Base-by-base conservation (phyloP, 371 early-diverging fungal genomes). In the Apophysomyces trapeziformis region DNA sequence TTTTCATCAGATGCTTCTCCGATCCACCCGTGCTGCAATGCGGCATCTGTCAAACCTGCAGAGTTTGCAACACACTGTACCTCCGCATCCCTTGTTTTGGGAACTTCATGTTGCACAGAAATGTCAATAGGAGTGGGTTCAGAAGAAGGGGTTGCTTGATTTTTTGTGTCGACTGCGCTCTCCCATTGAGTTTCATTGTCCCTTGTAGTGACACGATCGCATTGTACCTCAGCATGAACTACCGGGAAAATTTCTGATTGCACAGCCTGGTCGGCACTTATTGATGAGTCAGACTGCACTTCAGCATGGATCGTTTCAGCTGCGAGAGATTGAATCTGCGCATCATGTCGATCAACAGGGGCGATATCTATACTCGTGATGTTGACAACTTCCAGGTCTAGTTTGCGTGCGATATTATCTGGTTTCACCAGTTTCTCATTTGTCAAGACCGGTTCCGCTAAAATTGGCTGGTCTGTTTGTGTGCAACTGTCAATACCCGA, bases 301-400 rank as follows among this genome's bases (percentile, higher is more conserved):
- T 57, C 58, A 38, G 36, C 44, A 11, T 62, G 58, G 35, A 57
- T 45, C 7, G 63, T 67, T 45, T 61, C 67, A 5, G 67, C 67
- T 18, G 45, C 44, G 43, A 43, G 38, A 41, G 58, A 57, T 35
- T 67, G 67, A 12, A 62, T 47, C 39, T 37, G 36, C 11, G 41
- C 57, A 46, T 67, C 63, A 21, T 58, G 59, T 9, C 62, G 46
- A 12, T 41, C 2, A 7, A 50, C 38, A 38, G 60, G 60, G 43
- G 60, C 38, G 16, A 59, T 41, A 21, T 59, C 60, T 5, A 59
- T 21, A 43, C 41, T 43, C 37, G 60, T 38, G 38, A 47, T 45
- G 14, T 12, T 26, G 63, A 38, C 11, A 36, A 38, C 37, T 14
- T 13, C 12, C 46, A 35, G 12, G 21, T 62, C 38, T 11, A 37